Evolutionary conservation across 345 rosid genomes (phyloP), one percentile per base, ranked within the genome.

Genomic region (Gossypium sturtianum): DNA sequence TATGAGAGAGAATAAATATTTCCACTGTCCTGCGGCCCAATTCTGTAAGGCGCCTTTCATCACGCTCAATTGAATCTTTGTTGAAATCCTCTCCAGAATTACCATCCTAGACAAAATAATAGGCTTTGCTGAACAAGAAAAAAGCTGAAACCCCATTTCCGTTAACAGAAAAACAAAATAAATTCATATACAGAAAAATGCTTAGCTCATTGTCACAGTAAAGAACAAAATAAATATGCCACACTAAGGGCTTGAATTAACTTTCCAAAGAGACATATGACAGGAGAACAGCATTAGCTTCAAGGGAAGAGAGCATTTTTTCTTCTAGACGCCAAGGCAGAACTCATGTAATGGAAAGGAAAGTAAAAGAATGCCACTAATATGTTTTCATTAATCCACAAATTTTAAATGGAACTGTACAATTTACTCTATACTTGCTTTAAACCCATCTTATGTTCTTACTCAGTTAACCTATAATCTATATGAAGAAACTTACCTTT

Each of bases 31-130:
- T 85, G 71, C 96, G 93, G 66, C 98, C 99, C 80, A 93, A 77
- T 76, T 92, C 99, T 43, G 97, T 93, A 62, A 95, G 91, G 56
- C 92, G 93, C 80, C 89, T 93, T 86, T 95, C 99, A 86, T 94
- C 98, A 65, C 86, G 87, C 78, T 84, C 93, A 80, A 84, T 77
- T 29, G 92, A 84, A 84, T 94, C 97, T 83, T 85, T 89, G 83
- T 79, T 89, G 70, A 84, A 86, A 75, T 90, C 98, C 70, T 89
- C 97, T 68, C 95, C 94, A 52, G 88, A 82, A 83, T 83, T 89
- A 25, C 85, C 91, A 75, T 89, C 98, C 98, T 94, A 83, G 62
- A 84, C 8, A 74, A 22, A 62, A 67, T 16, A 72, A 25, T 38
- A 60, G 77, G 38, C 10, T 48, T 57, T 67, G 23, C 47, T 72